Base-by-base conservation (phyloP, 768 basidiomycete genomes). In the Lentinula detonsa region DNA sequence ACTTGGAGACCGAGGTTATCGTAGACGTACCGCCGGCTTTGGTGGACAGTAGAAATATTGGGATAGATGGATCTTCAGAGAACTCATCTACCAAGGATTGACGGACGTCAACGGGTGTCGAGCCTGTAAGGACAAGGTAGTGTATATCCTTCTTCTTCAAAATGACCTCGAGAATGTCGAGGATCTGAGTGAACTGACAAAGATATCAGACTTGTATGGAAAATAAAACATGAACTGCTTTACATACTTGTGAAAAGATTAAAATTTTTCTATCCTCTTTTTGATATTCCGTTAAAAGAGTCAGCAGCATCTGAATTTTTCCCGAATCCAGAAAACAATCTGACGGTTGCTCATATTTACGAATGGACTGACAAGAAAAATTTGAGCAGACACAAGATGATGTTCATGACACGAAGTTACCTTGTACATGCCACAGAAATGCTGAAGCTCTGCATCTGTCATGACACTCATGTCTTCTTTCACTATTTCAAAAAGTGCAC, bases 391-490 rank as follows among this genome's bases (percentile, higher is more conserved):
- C 40, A 43, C 34, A 59, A 39, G 13, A 35, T 45, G 21, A 31
- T 9, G 3, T 57, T 37, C 45, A 60, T 37, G 16, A 58, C 16
- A 59, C 60, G 21, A 33, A 40, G 28, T 49, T 59, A 94, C 94
- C 82, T 91, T 93, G 76, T 96, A 96, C 10, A 85, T 85, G 53
- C 82, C 81, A 68, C 90, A 91, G 70, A 95, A 96, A 45, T 84
- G 74, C 68, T 97, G 93, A 39, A 99, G 78, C 74, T 98, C 97
- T 7, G 94, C 89, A 73, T 99, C 97, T 48, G 94, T 96, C 96
- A 98, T 98, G 18, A 97, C 89, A 66, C 91, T 85, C 91, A 99
- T 93, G 72, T 99, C 97, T 72, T 99, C 97, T 70, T 93, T 92
- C 55, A 99, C 93, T 63, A 87, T 84, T 35, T 95, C 85, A 67